Evolutionary conservation across 345 rosid genomes (phyloP).

Genomic region (Salix arbutifolia): DNA sequence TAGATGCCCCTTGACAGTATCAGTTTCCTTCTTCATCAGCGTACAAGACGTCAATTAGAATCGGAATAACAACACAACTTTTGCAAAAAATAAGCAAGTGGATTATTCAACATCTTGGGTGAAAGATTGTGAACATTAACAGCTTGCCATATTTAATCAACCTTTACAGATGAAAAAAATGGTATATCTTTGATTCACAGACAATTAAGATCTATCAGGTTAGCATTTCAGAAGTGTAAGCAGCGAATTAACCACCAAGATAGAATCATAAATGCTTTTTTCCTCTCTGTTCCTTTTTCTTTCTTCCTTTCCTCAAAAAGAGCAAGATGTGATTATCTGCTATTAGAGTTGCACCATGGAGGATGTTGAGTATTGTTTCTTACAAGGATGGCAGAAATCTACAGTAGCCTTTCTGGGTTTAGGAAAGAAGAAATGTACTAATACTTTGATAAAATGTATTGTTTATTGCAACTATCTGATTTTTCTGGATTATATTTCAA

Average conservation of each 20-base stretch:
- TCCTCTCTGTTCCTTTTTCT: not conserved
- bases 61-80: not conserved
- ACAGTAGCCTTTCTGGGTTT: not conserved
- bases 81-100: not conserved
- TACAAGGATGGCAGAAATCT: not conserved
- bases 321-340: not conserved
- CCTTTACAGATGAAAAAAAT: not conserved
- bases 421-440: not conserved
- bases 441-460: not conserved
- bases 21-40: conserved; percentile 19
- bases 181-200: not conserved
- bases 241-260: not conserved
- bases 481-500: not conserved
- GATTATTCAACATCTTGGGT: not conserved
- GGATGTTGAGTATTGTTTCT: not conserved
- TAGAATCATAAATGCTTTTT: not conserved
- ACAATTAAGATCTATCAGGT: not conserved
- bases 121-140: not conserved
- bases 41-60: not conserved
- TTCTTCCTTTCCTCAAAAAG: not conserved
- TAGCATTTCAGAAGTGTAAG: not conserved
- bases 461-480: not conserved
- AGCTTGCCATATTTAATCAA: not conserved
- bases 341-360: not conserved
- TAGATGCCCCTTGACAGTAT: conserved; percentile 34